Percentiles rank a stretch among this genome's conserved stretches.
These are phyloP conservation scores for Phytophthora pisi DNA, from an alignment of 352 stramenopile genomes.

Conservation along the genomic window DNA sequence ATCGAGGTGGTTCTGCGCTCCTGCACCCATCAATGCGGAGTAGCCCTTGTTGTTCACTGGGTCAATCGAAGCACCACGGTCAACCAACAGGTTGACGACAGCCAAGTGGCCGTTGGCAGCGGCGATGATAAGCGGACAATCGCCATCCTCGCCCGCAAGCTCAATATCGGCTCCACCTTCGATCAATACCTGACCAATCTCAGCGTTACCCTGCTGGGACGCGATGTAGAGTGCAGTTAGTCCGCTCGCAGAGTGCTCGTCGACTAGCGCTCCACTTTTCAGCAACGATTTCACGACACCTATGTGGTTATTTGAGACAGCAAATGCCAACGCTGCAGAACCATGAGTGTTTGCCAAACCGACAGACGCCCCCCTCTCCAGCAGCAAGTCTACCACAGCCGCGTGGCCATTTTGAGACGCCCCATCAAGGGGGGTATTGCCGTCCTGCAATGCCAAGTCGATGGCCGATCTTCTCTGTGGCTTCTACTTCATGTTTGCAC, in stretches of 20 bases:
- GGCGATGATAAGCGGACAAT: too few relatives aligned
- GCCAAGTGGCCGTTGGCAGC: background rate
- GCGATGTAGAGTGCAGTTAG: background rate
- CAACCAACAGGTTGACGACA: background rate
- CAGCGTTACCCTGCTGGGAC: background rate
- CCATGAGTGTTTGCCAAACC: background rate
- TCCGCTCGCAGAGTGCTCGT: background rate
- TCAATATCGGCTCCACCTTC: background rate
- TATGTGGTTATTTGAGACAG: background rate
- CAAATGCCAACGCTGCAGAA: background rate
- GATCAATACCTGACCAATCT: background rate
- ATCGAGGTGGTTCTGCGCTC: too few relatives aligned
- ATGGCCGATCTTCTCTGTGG: too few relatives aligned
- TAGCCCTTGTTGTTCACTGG: too few relatives aligned
- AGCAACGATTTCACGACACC: conserved; percentile 3
- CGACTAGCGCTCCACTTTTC: background rate
- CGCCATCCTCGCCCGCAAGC: background rate
- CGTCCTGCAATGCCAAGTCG: background rate
- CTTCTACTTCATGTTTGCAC: too few relatives aligned
- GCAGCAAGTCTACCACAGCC: conserved; percentile 3
- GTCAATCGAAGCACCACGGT: background rate
- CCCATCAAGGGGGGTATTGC: background rate
- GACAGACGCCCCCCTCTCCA: background rate
- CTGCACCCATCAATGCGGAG: too few relatives aligned
- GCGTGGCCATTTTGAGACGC: background rate